phyloP scores from a whole-genome alignment of 768 basidiomycete species.

The Polyporus arcularius region DNA sequence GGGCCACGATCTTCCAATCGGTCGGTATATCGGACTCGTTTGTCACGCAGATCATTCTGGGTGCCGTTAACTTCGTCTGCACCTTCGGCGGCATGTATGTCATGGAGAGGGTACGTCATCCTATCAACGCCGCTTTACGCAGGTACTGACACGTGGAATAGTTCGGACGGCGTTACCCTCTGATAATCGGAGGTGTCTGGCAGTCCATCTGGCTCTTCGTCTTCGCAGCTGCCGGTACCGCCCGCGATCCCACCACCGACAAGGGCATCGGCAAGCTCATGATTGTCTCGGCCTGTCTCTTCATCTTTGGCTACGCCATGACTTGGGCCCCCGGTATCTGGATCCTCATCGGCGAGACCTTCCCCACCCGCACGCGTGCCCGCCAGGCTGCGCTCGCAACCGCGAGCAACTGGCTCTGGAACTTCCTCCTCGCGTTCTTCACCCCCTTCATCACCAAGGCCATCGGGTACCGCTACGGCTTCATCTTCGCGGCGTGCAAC shows the following conservation, averaged over 20 bases:
- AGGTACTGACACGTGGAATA: constrained; percentile 21
- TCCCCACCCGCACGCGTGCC: constrained; percentile 70
- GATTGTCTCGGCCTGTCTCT: constrained; percentile 63
- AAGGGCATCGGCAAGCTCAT: constrained; percentile 51
- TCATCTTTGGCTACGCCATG: constrained; percentile 70
- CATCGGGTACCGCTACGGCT: constrained; percentile 67
- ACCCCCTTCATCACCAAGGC: constrained; percentile 67
- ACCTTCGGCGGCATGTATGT: constrained; percentile 75
- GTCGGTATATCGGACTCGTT: constrained; percentile 71
- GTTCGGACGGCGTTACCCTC: constrained; percentile 65
- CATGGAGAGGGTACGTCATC: constrained; percentile 56
- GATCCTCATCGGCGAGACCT: constrained; percentile 79
- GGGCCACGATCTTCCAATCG: constrained; percentile 63
- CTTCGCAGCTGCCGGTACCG: constrained; percentile 72
- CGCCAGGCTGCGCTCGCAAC: constrained; percentile 72
- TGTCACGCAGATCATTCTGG: constrained; percentile 74
- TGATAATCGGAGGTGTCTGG: constrained; percentile 73
- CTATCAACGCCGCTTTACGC: not conserved
- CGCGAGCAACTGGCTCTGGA: constrained; percentile 67
- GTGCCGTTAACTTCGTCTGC: constrained; percentile 70
- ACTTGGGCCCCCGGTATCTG: constrained; percentile 78
- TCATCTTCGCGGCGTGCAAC: constrained; percentile 70
- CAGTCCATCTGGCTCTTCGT: constrained; percentile 71
- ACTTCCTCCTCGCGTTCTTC: constrained; percentile 75
- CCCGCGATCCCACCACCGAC: constrained; percentile 50